A percentile compares a stretch with the other conserved stretches of the same genome.
These are phyloP conservation scores for Aplosporella prunicola DNA, from an alignment of 2,329 filamentous ascomycete genomes.

Conservation along the genomic window DNA sequence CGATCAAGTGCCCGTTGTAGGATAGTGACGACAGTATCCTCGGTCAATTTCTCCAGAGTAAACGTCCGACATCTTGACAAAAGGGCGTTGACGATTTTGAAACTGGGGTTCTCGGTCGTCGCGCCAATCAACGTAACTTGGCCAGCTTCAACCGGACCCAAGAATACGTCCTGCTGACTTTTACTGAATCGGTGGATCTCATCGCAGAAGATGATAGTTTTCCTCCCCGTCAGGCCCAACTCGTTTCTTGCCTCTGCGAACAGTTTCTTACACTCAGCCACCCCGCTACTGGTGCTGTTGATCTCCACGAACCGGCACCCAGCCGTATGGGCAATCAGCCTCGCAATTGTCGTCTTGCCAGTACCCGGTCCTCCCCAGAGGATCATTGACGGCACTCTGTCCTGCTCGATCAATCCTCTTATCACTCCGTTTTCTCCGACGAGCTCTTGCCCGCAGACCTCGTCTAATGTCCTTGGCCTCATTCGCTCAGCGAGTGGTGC, in stretches of 20 bases:
- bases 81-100: conserved; percentile 81
- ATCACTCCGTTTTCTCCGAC: conserved; percentile 79
- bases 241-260: conserved; percentile 80
- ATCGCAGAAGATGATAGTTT: conserved; percentile 95
- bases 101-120: conserved; percentile 94
- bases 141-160: conserved; percentile 84
- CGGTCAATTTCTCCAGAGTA: conserved; percentile 65
- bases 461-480: conserved; percentile 73
- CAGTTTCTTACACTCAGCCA: conserved; percentile 85
- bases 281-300: conserved; percentile 81
- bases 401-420: conserved; percentile 73
- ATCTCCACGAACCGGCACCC: conserved; percentile 88
- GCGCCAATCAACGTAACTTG: conserved; percentile 87
- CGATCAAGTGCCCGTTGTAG: conserved; percentile 62
- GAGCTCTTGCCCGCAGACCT: conserved; percentile 84
- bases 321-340: conserved; percentile 75
- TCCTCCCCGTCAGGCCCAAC: conserved; percentile 68
- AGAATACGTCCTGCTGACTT: conserved; percentile 86
- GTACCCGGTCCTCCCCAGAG: conserved; percentile 79
- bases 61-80: conserved; percentile 87
- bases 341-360: conserved; percentile 84
- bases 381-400: conserved; percentile 88
- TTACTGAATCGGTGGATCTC: conserved; percentile 92
- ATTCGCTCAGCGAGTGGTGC: conserved; percentile 90
- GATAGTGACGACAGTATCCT: conserved; percentile 64